Evolutionary conservation across 495 filamentous ascomycete species (phyloP), one percentile per base, ranked within the genome.

Genomic region (Cryomyces minteri): DNA sequence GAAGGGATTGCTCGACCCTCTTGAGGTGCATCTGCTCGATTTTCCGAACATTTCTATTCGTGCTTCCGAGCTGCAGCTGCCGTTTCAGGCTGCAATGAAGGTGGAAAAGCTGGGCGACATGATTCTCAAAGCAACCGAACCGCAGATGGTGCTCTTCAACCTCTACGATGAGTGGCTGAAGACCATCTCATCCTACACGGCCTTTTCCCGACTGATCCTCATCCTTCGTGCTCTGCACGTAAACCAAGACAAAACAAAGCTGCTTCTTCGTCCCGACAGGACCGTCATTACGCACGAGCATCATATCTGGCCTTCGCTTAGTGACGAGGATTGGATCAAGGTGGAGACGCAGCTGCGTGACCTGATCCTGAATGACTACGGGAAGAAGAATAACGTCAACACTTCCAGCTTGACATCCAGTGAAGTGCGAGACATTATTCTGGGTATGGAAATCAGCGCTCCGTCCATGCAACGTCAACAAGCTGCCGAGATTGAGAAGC

Each of bases 41-140:
- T 99, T 99, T 71, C 92, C 92, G 38, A 99, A 99, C 56, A 99
- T 99, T 49, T 94, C 88, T 7, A 99, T 99, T 51, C 85, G 92
- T 52, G 92, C 92, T 37, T 99, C 92, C 0, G 92, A 99, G 65
- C 67, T 99, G 46, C 92, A 99, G 62, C 67, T 99, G 48, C 92
- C 92, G 5, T 99, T 99, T 82, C 92, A 99, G 61, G 92, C 92
- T 40, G 92, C 92, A 4, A 99, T 99, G 92, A 99, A 96, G 70
- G 88, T 99, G 36, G 92, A 99, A 65, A 96, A 95, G 61, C 71
- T 99, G 31, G 92, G 88, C 46, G 92, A 99, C 59, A 94, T 99
- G 92, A 99, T 99, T 56, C 70, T 99, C 37, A 82, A 87, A 43
- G 92, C 92, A 9, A 96, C 92, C 0, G 92, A 96, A 56, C 92